phyloP scores from a whole-genome alignment of 352 stramenopile species.

The Phytophthora fragariae region DNA sequence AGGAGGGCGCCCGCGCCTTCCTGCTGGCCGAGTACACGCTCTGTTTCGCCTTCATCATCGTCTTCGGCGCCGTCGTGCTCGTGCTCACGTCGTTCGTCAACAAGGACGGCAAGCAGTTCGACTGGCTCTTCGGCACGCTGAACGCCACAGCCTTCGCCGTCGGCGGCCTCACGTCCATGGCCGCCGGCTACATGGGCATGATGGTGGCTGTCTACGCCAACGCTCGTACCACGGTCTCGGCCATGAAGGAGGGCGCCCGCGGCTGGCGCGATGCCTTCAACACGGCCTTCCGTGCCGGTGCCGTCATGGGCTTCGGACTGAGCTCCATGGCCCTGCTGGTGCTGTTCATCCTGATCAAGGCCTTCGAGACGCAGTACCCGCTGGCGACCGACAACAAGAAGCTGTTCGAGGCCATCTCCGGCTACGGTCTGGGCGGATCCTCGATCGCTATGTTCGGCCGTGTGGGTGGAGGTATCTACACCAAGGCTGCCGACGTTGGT shows the following conservation, averaged over 20 bases:
- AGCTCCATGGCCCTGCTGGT: conserved; percentile 97
- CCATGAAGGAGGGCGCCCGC: conserved; percentile 93
- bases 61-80: conserved; percentile 89
- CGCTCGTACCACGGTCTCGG: conserved; percentile 97
- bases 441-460: conserved; percentile 99
- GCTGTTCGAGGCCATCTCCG: conserved; percentile 97
- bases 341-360: conserved; percentile 96
- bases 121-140: conserved; percentile 93
- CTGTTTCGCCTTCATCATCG: conserved; percentile 96
- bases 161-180: conserved; percentile 97
- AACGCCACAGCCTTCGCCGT: conserved; percentile 98
- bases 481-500: conserved; percentile 99
- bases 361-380: conserved; percentile 94
- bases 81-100: conserved; percentile 93
- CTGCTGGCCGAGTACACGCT: conserved; percentile 98
- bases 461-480: conserved; percentile 99
- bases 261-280: conserved; percentile 98
- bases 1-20: conserved; percentile 98
- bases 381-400: conserved; percentile 84
- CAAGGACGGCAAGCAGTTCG: conserved; percentile 82
- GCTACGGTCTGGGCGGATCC: conserved; percentile 98
- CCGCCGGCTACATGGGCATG: conserved; percentile 99
- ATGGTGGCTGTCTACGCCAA: conserved; percentile 99
- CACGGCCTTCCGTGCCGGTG: conserved; percentile 97
- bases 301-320: conserved; percentile 99